Evolutionary conservation across 305 asterid species (phyloP).

Genomic region (Fraxinus nigra): DNA sequence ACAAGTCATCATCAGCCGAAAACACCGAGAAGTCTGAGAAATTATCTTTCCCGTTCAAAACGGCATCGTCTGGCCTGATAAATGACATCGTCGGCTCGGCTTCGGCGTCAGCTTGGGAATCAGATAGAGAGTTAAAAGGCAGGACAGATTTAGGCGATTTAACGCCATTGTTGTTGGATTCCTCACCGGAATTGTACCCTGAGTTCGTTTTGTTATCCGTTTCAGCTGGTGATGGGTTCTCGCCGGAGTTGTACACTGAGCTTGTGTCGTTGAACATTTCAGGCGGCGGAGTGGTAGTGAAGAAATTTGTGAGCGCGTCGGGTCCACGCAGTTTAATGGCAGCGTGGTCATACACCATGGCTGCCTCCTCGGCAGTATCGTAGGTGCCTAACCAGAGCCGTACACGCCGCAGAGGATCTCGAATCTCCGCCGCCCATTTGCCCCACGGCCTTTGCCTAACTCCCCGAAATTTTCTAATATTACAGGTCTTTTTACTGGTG

Average conservation of each 20-base stretch:
- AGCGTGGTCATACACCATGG: slow-evolving; percentile 91
- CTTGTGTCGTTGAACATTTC: slow-evolving; percentile 17
- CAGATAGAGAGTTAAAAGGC: slow-evolving; percentile 41
- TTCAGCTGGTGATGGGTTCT: neutral
- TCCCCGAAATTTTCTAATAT: slow-evolving; percentile 62
- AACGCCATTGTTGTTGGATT: slow-evolving; percentile 44
- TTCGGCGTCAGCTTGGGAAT: slow-evolving; percentile 38
- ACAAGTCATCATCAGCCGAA: slow-evolving; percentile 36
- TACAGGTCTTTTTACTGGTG: neutral
- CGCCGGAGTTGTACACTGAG: slow-evolving; percentile 59
- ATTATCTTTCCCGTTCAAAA: slow-evolving; percentile 12
- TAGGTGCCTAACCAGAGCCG: slow-evolving; percentile 87
- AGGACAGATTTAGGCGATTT: slow-evolving; percentile 79
- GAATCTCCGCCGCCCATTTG: slow-evolving; percentile 93
- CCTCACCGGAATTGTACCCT: slow-evolving; percentile 67
- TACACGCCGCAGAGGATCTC: slow-evolving; percentile 67
- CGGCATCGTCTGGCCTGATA: slow-evolving; percentile 20
- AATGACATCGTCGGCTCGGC: slow-evolving; percentile 36
- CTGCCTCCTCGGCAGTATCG: slow-evolving; percentile 88
- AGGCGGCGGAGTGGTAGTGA: slow-evolving; percentile 23
- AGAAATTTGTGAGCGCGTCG: slow-evolving; percentile 71
- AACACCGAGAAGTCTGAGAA: slow-evolving; percentile 43
- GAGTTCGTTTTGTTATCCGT: slow-evolving; percentile 22
- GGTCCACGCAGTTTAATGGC: slow-evolving; percentile 85
- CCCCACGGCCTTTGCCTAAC: slow-evolving; percentile 91